Percentiles rank a stretch among this genome's conserved stretches.
phyloP scores from a whole-genome alignment of 345 rosid genomes.

The Rhodomyrtus tomentosa region DNA sequence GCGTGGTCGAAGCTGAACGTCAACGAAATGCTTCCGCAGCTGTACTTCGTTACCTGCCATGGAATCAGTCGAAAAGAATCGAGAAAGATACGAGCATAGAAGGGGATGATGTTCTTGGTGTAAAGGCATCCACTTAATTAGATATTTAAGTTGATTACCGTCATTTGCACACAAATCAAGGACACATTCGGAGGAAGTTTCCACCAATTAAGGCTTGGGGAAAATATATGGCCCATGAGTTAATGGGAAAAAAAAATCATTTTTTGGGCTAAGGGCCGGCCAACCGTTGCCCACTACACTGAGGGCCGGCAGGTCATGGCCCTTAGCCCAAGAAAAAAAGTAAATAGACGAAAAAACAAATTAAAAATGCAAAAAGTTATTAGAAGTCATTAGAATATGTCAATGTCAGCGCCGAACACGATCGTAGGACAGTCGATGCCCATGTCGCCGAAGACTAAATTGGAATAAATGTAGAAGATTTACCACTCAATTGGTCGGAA shows the following conservation, averaged over 20 bases:
- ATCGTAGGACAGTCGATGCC: too few species aligned
- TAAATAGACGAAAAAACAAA: too few species aligned
- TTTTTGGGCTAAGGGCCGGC: background rate
- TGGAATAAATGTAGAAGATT: too few species aligned
- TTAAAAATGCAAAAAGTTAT: too few species aligned
- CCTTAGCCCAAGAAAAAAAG: too few species aligned
- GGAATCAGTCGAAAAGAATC: background rate
- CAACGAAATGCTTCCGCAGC: conserved; percentile 59
- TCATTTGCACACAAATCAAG: background rate
- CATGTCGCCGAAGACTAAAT: too few species aligned
- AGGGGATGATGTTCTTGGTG: background rate
- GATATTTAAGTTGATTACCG: background rate
- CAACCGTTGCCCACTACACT: too few species aligned
- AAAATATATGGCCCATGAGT: background rate
- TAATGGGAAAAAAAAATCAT: background rate
- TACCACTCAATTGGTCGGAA: too few species aligned
- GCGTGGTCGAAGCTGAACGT: conserved; percentile 82
- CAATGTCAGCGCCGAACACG: too few species aligned
- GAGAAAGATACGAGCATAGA: background rate
- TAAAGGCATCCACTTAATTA: background rate
- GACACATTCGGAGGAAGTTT: background rate
- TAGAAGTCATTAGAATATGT: too few species aligned
- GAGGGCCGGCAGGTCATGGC: too few species aligned
- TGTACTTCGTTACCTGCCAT: conserved; percentile 36
- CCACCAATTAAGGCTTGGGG: background rate